A percentile compares a stretch with the other conserved stretches of the same genome.
These are phyloP conservation scores for Elaeis oleifera DNA, from an alignment of 202 grass and related monocot species.

Conservation along the genomic window DNA sequence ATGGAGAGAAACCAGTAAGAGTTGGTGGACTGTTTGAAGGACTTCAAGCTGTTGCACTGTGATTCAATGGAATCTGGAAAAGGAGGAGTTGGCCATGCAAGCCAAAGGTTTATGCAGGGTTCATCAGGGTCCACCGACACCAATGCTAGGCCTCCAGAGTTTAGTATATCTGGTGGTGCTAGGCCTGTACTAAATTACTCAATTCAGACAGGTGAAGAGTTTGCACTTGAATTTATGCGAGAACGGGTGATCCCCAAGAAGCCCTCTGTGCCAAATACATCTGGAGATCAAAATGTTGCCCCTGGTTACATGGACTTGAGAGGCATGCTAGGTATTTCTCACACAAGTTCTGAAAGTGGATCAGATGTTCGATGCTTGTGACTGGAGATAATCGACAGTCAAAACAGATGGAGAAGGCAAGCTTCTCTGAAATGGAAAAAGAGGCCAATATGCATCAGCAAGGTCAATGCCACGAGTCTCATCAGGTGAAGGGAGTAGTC, in stretches of 20 bases:
- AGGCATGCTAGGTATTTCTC: conserved; percentile 25
- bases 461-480: conserved; percentile 37
- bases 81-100: conserved; percentile 19
- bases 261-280: conserved; percentile 31
- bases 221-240: conserved; percentile 94
- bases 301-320: conserved; percentile 47
- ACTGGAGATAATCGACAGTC: conserved; percentile 27
- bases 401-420: conserved; percentile 40
- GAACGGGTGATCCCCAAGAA: conserved; percentile 75
- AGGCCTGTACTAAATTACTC: conserved; percentile 92
- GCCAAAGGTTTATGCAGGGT: conserved; percentile 28
- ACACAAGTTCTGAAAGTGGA: conserved; percentile 35
- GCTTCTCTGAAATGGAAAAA: conserved; percentile 45
- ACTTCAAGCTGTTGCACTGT: background rate
- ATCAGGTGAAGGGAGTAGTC: conserved; percentile 44
- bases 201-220: conserved; percentile 94
- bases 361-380: conserved; percentile 47
- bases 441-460: conserved; percentile 44
- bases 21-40: too few relatives aligned
- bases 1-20: too few relatives aligned
- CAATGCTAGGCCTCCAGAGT: conserved; percentile 33
- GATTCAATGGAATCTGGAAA: conserved; percentile 45
- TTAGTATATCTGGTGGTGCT: conserved; percentile 24
- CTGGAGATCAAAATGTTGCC: conserved; percentile 39
- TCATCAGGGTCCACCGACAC: conserved; percentile 29